Conservation (phyloP, 805 yeast species). For the Lipomyces chichibuensis region DNA sequence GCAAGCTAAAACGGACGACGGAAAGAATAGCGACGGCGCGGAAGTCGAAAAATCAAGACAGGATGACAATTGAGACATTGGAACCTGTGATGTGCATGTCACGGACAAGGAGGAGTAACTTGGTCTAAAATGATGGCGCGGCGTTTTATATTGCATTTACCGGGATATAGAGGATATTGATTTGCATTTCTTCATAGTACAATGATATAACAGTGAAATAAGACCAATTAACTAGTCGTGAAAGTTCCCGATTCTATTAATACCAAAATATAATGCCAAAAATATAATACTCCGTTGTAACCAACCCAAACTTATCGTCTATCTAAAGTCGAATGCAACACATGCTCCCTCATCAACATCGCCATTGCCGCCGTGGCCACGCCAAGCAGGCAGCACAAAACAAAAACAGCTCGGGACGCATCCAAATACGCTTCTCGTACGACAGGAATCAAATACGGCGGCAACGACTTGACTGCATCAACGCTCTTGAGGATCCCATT, state of each 20-base stretch:
- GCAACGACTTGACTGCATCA: conserved; percentile 22
- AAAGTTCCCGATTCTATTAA: neutral
- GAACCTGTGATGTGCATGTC: neutral
- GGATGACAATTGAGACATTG: neutral
- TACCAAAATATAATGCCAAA: too few relatives aligned
- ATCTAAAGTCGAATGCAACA: conserved; percentile 26
- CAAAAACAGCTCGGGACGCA: conserved; percentile 31
- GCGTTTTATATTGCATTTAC: neutral
- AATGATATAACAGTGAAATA: too few relatives aligned
- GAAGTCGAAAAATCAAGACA: neutral
- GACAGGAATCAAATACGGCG: conserved; percentile 21
- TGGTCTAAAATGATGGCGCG: neutral
- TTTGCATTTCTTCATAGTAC: neutral
- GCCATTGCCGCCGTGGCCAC: conserved; percentile 23
- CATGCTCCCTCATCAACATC: conserved; percentile 32
- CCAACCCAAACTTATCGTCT: conserved; percentile 8
- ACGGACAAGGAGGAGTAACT: neutral
- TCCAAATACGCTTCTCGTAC: conserved; percentile 29
- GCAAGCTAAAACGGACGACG: neutral
- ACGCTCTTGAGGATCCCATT: conserved; percentile 22
- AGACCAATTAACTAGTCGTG: neutral
- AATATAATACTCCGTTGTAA: neutral
- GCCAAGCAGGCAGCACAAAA: conserved; percentile 23
- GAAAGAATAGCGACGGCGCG: neutral
- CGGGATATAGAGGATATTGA: neutral